Percentiles rank a stretch among this genome's conserved stretches.
These are phyloP conservation scores for Pichia sp. DNA, from an alignment of 1,139 yeast species.

Conservation along the genomic window DNA sequence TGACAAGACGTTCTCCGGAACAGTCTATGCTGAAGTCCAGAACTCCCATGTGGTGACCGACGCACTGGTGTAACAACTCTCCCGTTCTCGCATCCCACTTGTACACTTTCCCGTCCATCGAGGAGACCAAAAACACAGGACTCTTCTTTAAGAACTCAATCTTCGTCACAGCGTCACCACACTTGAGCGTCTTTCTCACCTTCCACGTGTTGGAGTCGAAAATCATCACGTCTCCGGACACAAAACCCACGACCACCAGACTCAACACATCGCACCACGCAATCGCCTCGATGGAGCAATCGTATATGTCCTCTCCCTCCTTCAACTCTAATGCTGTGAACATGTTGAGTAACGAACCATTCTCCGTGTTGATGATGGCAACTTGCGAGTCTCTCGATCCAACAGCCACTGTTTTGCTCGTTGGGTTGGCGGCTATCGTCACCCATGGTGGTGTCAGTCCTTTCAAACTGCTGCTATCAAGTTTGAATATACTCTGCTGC, in stretches of 20 bases:
- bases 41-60: constrained; percentile 93
- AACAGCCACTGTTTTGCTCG: constrained; percentile 50
- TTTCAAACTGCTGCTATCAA: constrained; percentile 56
- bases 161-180: constrained; percentile 82
- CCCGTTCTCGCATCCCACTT: constrained; percentile 91
- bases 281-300: constrained; percentile 80
- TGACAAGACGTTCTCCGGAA: constrained; percentile 64
- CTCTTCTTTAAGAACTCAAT: constrained; percentile 58
- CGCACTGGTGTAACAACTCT: constrained; percentile 66
- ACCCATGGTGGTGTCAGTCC: constrained; percentile 89
- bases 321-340: constrained; percentile 59
- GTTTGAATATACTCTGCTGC: constrained; percentile 61
- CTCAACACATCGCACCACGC: constrained; percentile 70
- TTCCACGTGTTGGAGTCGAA: constrained; percentile 88
- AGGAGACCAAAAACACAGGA: constrained; percentile 63
- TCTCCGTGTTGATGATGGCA: constrained; percentile 67
- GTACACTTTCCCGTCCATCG: constrained; percentile 81
- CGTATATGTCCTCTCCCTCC: constrained; percentile 63
- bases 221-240: constrained; percentile 76
- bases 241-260: constrained; percentile 81
- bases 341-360: constrained; percentile 67
- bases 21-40: constrained; percentile 65
- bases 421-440: constrained; percentile 45
- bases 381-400: constrained; percentile 89
- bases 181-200: constrained; percentile 63